Evolutionary conservation across 208 protist genomes (phyloP).

Genomic region (Porcisia hertigi): DNA sequence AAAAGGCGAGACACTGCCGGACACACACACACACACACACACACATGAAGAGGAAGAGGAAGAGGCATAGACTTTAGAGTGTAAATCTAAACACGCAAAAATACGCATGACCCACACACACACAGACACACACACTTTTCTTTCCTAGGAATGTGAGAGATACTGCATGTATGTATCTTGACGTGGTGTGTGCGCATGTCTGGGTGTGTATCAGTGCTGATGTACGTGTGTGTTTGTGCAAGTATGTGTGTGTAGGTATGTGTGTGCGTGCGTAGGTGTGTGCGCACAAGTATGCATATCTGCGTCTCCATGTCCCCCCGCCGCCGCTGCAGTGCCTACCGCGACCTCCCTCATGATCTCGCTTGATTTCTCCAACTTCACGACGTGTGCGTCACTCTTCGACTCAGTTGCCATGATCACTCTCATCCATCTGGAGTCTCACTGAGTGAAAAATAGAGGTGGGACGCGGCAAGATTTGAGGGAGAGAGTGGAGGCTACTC

Average conservation of each 20-base stretch:
- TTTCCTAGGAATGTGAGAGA: not conserved
- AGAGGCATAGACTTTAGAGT: not conserved
- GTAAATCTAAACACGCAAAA: not conserved
- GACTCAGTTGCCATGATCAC: not conserved
- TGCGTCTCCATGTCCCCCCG: not conserved
- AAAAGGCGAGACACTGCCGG: slow-evolving; percentile 1
- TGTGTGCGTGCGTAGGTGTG: slow-evolving; percentile 15
- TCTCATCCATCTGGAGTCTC: not conserved
- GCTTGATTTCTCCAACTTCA: not conserved
- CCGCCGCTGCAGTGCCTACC: not conserved
- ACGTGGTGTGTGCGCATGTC: not conserved
- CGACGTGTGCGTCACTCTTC: not conserved
- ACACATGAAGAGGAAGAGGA: not conserved
- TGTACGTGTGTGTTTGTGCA: not conserved
- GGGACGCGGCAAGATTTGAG: not conserved
- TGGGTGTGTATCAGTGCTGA: not conserved
- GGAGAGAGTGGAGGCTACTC: not conserved
- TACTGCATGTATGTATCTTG: not conserved
- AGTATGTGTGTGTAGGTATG: not conserved
- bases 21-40: not conserved
- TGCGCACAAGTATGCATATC: not conserved
- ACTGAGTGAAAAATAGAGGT: not conserved
- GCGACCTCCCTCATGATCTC: not conserved
- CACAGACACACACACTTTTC: not conserved
- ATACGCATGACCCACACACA: not conserved